Evolutionary conservation across 176 grass and related monocot species (phyloP), one percentile per base, ranked within the genome.

Genomic region (Eleusine coracana): DNA sequence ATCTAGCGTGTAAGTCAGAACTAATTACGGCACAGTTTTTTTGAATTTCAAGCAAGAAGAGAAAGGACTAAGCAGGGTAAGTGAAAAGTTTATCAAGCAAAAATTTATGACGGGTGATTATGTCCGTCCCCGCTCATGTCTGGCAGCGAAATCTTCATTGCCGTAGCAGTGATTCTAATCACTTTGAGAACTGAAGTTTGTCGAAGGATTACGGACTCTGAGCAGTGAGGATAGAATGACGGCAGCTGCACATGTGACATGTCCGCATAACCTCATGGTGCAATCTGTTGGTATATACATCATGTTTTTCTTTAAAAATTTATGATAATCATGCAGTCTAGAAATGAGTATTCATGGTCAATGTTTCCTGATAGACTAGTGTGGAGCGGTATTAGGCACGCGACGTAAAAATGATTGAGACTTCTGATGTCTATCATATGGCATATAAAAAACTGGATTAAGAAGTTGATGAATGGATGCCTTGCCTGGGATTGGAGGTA

Each of bases 191-290:
- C 3, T 28, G 44, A 4, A 15, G 37, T 28, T 15, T 11, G 12
- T 0, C 23, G 54, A 40, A 65, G 46, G 17, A 54, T 80, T 23
- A 56, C 68, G 84, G 68, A 31, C 56, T 55, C 10, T 82, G 65
- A 71, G 59, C 29, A 63, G 11, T 77, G 65, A 77, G 74, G 52
- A 64, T 50, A 28, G 73, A 70, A n/a, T 77, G 79, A 76, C 78
- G 79, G 2, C 65, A 62, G 5, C 54, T 63, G 3, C 25, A 27
- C 39, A 25, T 15, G 20, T 58, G 20, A 2, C 4, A 12, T 12
- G 14, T 0, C 2, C 5, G 18, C 54, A 8, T 5, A 60, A 60
- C 21, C 59, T 28, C 59, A 62, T 28, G 59, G 59, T 59, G 16
- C 49, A 15, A 52, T n/a, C 63, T 27, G 21, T 50, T 37, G 36